Conservation (phyloP, 2,329 filamentous ascomycete genomes). For the Ambrosiella xylebori region DNA sequence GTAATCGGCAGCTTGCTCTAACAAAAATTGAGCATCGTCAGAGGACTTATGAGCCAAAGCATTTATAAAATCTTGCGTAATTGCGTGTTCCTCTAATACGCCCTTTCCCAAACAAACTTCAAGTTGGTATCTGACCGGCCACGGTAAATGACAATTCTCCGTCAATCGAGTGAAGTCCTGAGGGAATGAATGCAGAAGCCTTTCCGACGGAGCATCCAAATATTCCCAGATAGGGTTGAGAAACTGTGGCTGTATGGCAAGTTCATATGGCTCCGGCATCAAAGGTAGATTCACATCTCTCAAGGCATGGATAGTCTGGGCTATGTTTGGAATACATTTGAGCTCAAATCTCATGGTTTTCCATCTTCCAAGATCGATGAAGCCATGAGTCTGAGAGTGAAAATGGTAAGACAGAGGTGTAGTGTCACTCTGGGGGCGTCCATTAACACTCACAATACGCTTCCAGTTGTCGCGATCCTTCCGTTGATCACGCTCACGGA, state of each 20-base stretch:
- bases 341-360: slow-evolving; percentile 35
- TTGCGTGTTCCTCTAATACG: slow-evolving; percentile 57
- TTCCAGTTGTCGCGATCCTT: not conserved
- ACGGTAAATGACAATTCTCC: slow-evolving; percentile 31
- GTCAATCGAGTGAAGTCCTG: slow-evolving; percentile 3
- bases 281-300: slow-evolving; percentile 45
- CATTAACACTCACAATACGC: not conserved
- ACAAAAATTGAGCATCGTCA: slow-evolving; percentile 42
- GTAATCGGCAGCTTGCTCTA: slow-evolving; percentile 54
- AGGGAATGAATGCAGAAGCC: not conserved
- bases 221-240: slow-evolving; percentile 4
- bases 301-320: slow-evolving; percentile 35
- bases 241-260: not conserved
- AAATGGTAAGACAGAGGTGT: slow-evolving; percentile 25
- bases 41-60: slow-evolving; percentile 31
- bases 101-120: slow-evolving; percentile 82
- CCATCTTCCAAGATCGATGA: slow-evolving; percentile 39
- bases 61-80: slow-evolving; percentile 49
- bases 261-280: not conserved
- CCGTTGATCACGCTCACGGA: slow-evolving; percentile 24
- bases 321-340: slow-evolving; percentile 16
- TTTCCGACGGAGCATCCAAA: not conserved
- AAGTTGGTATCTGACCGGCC: slow-evolving; percentile 69
- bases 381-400: slow-evolving; percentile 16
- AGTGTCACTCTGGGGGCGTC: not conserved